These are phyloP conservation scores for Talaromyces sp. DNA, from an alignment of 2,329 filamentous ascomycete species.

Conservation along the genomic window DNA sequence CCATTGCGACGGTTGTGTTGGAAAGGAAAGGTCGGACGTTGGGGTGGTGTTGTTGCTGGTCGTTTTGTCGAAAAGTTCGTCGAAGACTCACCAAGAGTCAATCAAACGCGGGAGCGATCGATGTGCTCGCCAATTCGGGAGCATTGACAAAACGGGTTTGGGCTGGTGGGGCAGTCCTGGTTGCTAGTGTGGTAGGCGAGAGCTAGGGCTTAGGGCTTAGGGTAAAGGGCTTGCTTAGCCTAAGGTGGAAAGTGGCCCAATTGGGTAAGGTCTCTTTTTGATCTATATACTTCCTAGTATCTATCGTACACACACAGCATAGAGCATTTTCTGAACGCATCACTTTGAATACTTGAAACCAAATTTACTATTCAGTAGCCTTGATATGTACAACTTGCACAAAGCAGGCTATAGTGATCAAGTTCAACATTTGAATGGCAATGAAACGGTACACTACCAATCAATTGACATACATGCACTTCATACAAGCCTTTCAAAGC, in stretches of 20 bases:
- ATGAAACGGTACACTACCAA: too few relatives aligned
- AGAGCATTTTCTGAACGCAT: too few relatives aligned
- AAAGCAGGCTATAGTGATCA: too few relatives aligned
- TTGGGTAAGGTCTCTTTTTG: background rate
- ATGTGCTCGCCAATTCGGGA: background rate
- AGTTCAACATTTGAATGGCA: too few relatives aligned
- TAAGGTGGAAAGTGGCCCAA: background rate
- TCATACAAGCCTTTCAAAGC: too few relatives aligned
- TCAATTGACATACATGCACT: too few relatives aligned
- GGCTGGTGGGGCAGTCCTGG: slow-evolving; percentile 21
- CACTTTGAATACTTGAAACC: too few relatives aligned
- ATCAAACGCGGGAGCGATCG: slow-evolving; percentile 11
- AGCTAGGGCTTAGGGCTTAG: slow-evolving; percentile 35
- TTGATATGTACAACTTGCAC: too few relatives aligned
- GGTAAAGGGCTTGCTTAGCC: slow-evolving; percentile 13
- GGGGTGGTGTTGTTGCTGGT: slow-evolving; percentile 23
- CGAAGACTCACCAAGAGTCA: slow-evolving; percentile 1
- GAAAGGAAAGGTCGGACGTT: slow-evolving; percentile 13
- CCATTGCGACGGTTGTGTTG: slow-evolving; percentile 36
- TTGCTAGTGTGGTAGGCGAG: slow-evolving; percentile 24
- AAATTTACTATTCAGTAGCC: too few relatives aligned
- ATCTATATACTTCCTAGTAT: background rate
- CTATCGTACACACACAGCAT: background rate
- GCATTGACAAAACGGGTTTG: slow-evolving; percentile 20
- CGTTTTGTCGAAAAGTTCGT: slow-evolving; percentile 3